Base-by-base conservation (phyloP, 768 basidiomycete species). In the Panus rudis region DNA sequence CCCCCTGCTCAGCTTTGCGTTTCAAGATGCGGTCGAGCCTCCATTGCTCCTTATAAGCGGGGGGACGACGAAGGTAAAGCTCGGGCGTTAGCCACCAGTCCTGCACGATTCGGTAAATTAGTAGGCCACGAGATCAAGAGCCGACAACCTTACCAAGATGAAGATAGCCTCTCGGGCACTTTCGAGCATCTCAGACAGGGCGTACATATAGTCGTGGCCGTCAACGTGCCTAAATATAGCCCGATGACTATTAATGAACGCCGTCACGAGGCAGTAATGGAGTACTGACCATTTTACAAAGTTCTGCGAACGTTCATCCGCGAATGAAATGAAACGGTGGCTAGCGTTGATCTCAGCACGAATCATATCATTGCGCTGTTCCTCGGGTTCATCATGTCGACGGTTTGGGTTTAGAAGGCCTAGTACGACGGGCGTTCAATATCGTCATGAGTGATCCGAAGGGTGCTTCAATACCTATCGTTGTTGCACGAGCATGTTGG, bases 61-160 rank as follows among this genome's bases (percentile, higher is more conserved):
- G 83, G 1, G 94, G 96, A 10, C 96, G 86, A 41, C 94, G 83
- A 27, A 98, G 81, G 64, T 91, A 96, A 3, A 98, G 66, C 59
- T 98, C 94, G 1, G 94, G 94, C 0, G 88, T 87, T 48, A 98
- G 75, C 92, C 92, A 93, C 90, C 88, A 89, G 51, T 88, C 84
- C 80, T 85, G 49, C 19, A n/a, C n/a, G n/a, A n/a, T n/a, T n/a
- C n/a, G n/a, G n/a, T n/a, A n/a, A 23, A 28, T 41, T 6, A 19
- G 40, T 13, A 30, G 6, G 13, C 35, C 10, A 37, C 17, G 24
- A n/a, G 14, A 35, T 10, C n/a, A 21, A 24, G 34, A 26, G 10
- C 7, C n/a, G n/a, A 39, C 6, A 5, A 27, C 52, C 71, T 5
- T 43, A 84, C 92, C 50, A 87, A 53, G 50, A 98, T 96, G 62